Conservation (phyloP, 2,329 filamentous ascomycete genomes). For the Ilyonectria mors-panacis region DNA sequence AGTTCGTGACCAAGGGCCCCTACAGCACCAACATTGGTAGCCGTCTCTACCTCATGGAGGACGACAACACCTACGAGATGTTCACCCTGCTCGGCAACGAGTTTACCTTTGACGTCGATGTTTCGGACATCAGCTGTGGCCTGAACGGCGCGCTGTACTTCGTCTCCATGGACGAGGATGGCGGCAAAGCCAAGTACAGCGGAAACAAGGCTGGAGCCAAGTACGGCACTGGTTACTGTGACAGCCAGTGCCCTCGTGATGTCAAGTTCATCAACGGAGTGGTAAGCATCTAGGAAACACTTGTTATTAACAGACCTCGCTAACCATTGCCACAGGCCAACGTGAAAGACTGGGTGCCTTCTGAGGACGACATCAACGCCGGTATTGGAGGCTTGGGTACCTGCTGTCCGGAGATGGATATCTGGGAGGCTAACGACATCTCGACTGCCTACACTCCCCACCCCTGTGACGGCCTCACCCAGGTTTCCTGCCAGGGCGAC, state of each 20-base stretch:
- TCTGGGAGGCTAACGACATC: conserved; percentile 77
- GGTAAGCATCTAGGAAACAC: conserved; percentile 48
- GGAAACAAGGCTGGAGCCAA: conserved; percentile 69
- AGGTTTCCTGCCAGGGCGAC: conserved; percentile 66
- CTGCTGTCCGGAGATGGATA: conserved; percentile 76
- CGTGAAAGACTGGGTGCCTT: conserved; percentile 66
- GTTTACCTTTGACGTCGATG: conserved; percentile 81
- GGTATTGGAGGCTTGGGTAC: conserved; percentile 67
- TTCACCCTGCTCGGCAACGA: conserved; percentile 77
- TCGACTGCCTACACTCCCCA: conserved; percentile 77
- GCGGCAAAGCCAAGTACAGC: conserved; percentile 65
- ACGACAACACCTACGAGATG: conserved; percentile 73
- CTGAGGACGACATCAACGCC: conserved; percentile 67
- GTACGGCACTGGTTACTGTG: conserved; percentile 72
- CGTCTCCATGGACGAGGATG: conserved; percentile 72
- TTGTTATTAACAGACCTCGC: background rate
- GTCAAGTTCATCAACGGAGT: conserved; percentile 72
- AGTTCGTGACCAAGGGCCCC: conserved; percentile 69
- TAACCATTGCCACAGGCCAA: conserved; percentile 59
- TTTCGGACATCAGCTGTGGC: conserved; percentile 77
- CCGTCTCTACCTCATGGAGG: conserved; percentile 76
- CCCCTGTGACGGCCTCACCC: conserved; percentile 68
- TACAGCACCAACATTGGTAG: conserved; percentile 65
- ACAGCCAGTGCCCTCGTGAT: conserved; percentile 67
- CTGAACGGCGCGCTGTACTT: conserved; percentile 81